Conservation (phyloP, 1,284 basidiomycete species). For the Xerocomus cyaneibrunnescens region DNA sequence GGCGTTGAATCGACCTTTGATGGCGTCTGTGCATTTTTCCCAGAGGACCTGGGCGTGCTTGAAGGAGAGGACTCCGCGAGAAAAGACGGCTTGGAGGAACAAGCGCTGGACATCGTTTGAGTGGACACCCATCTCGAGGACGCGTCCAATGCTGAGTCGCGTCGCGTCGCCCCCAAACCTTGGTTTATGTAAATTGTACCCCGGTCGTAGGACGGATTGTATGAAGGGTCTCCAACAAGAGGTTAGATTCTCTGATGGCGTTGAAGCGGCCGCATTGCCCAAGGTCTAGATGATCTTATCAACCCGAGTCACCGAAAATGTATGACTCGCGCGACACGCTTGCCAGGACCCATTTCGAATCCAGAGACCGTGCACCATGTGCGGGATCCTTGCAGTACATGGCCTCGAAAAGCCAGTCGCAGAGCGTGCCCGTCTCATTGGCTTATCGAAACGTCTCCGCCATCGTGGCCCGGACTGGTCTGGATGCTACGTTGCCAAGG, state of each 20-base stretch:
- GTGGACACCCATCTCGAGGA: slow-evolving; percentile 40
- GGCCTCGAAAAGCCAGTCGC: slow-evolving; percentile 68
- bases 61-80: slow-evolving; percentile 62
- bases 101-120: slow-evolving; percentile 65
- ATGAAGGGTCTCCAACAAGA: too few relatives aligned
- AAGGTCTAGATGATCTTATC: slow-evolving; percentile 3
- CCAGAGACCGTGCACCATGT: too few relatives aligned
- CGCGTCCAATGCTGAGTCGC: slow-evolving; percentile 11
- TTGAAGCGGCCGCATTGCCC: background rate
- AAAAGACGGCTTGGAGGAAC: slow-evolving; percentile 75
- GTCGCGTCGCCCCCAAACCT: background rate
- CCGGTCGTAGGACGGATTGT: background rate
- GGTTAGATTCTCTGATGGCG: too few relatives aligned
- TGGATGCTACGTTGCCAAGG: slow-evolving; percentile 84
- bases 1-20: slow-evolving; percentile 47
- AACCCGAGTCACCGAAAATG: background rate
- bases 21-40: slow-evolving; percentile 61
- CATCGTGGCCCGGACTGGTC: slow-evolving; percentile 98
- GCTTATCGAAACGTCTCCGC: slow-evolving; percentile 84
- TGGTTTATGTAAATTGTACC: background rate
- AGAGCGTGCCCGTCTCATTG: slow-evolving; percentile 75
- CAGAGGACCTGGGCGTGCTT: slow-evolving; percentile 64
- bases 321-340: slow-evolving; percentile 3
- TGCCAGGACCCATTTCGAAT: background rate
- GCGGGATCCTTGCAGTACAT: slow-evolving; percentile 87